A percentile compares a stretch with the other conserved stretches of the same genome.
Evolutionary conservation across 306 rosid species (phyloP).

Genomic region (Cicer chorassanicum): DNA sequence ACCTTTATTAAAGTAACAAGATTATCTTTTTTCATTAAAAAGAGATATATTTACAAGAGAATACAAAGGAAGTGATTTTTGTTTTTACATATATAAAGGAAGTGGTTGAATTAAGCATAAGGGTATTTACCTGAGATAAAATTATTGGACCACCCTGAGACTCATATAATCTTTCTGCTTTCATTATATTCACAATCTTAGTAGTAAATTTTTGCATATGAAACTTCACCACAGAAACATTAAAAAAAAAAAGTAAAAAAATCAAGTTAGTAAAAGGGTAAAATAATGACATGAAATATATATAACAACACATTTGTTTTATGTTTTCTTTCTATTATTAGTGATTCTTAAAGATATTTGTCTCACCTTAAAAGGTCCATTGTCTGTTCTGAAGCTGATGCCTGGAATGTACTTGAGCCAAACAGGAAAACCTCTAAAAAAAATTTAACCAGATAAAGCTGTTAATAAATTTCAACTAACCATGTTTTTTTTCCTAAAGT

Average conservation of each 20-base stretch:
- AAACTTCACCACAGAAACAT: conserved; percentile 53
- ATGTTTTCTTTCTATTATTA: background rate
- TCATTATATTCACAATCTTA: conserved; percentile 93
- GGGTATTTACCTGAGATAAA: conserved; percentile 78
- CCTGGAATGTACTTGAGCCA: conserved; percentile 98
- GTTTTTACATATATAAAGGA: no score
- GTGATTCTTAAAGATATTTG: conserved; percentile 20
- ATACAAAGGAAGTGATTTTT: background rate
- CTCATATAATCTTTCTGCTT: conserved; percentile 85
- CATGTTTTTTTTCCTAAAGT: background rate
- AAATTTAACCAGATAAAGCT: conserved; percentile 15
- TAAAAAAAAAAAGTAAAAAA: conserved; percentile 11
- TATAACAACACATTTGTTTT: background rate
- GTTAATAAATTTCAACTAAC: conserved; percentile 32
- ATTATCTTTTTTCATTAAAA: background rate
- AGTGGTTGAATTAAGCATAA: conserved; percentile 29
- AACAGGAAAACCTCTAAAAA: conserved; percentile 91
- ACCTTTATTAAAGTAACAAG: conserved; percentile 13
- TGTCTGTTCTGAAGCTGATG: conserved; percentile 88
- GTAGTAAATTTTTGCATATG: conserved; percentile 86
- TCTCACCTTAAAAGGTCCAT: conserved; percentile 89
- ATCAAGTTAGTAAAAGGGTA: conserved; percentile 29
- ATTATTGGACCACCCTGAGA: conserved; percentile 96
- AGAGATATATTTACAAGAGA: background rate
- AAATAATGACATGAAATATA: conserved; percentile 19